Evolutionary conservation across 2,329 filamentous ascomycete species (phyloP), one percentile per base, ranked within the genome.

Genomic region (Fusarium siculi): DNA sequence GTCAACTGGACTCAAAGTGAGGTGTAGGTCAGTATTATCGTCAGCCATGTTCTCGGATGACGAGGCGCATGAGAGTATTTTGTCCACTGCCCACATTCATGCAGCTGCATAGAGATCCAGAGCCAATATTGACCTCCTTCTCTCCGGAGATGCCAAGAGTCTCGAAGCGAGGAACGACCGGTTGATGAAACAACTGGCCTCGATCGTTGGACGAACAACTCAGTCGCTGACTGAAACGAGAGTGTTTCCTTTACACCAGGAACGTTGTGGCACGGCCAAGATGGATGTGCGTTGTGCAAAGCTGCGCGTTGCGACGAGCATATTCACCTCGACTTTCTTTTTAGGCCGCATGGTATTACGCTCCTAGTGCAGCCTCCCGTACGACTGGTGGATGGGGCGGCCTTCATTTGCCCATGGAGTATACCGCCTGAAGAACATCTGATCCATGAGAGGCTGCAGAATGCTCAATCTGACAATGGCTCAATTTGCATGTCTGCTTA

Each of bases 131-230:
- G 46, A 49, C 59, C 67, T 72, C 65, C 76, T 63, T 77, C 70
- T 50, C 60, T 70, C 73, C 63, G 71, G 34, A 39, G 18, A 68
- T 64, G 76, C 74, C 76, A 77, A 76, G 75, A 62, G 23, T 42
- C 37, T 28, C 23, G 30, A 72, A 75, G 67, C 74, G 72, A 75
- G 65, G 44, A 63, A 49, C 43, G 44, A 64, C 69, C 66, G 57
- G 57, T 65, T 70, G 58, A 70, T 68, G 69, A 74, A 73, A 71
- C 69, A 73, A n/a, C 14, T 61, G 70, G 43, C 36, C 56, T 76
- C 54, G 65, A 39, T 55, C 58, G 28, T 67, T 56, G 43, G 58
- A 66, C 61, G 37, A 62, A 59, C 58, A 64, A 37, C 43, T 39
- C 59, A 60, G 56, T 67, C 50, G 37, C 55, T 28, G 66, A 56